A percentile compares a stretch with the other conserved stretches of the same genome.
Evolutionary conservation across 768 basidiomycete genomes (phyloP).

Genomic region (Hericium erinaceus): DNA sequence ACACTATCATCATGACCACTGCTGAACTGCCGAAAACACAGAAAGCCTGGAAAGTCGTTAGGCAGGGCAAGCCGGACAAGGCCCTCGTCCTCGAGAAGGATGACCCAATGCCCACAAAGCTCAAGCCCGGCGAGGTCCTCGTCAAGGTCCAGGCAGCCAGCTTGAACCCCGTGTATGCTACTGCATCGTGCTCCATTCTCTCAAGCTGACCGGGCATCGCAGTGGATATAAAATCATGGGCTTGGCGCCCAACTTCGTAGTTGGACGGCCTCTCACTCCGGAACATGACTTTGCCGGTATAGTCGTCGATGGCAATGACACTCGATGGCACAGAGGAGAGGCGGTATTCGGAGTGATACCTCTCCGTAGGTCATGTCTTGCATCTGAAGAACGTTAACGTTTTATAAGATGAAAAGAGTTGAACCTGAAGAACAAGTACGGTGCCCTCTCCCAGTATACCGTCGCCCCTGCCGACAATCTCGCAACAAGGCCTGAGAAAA

Average conservation of each 20-base stretch:
- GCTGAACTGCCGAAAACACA: not conserved
- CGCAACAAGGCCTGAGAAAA: slow-evolving; percentile 35
- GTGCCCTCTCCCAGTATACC: slow-evolving; percentile 51
- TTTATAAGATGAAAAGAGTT: not conserved
- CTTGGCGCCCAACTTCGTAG: slow-evolving; percentile 35
- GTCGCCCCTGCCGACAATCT: slow-evolving; percentile 34
- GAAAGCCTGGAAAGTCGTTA: slow-evolving; percentile 21
- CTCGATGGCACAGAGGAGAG: slow-evolving; percentile 48
- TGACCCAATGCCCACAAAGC: slow-evolving; percentile 23
- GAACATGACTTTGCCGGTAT: slow-evolving; percentile 60
- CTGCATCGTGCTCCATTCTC: not conserved
- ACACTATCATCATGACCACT: not conserved
- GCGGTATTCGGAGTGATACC: slow-evolving; percentile 52
- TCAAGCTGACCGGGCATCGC: not conserved
- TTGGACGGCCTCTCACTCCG: slow-evolving; percentile 39
- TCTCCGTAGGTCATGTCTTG: slow-evolving; percentile 20
- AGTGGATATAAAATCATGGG: slow-evolving; percentile 57
- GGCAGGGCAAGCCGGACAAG: slow-evolving; percentile 20
- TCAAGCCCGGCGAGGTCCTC: slow-evolving; percentile 35
- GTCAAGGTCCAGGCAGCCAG: slow-evolving; percentile 46
- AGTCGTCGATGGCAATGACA: slow-evolving; percentile 45
- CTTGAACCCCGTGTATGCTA: slow-evolving; percentile 56
- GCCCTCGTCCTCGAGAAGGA: slow-evolving; percentile 21
- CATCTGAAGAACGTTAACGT: not conserved
- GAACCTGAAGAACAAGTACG: slow-evolving; percentile 21